Evolutionary conservation across 208 protist genomes (phyloP), one percentile per base, ranked within the genome.

Genomic region (Leishmania arabica): DNA sequence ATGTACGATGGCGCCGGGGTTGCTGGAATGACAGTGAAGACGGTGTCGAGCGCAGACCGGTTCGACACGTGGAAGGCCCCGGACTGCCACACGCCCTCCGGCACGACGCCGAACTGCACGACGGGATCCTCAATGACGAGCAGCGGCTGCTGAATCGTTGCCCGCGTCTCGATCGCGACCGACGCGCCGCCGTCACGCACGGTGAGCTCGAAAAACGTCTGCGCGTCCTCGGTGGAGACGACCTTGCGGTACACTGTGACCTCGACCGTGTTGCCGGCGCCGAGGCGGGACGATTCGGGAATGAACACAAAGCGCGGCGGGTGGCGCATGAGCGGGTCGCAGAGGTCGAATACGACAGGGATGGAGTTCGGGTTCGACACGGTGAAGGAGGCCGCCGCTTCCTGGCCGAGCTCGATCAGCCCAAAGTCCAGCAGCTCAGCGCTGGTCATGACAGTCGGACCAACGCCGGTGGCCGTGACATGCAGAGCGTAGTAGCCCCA

Each of bases 191-290:
- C 94, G 53, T 89, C 90, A n/a, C 88, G 90, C 37, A 97, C 91
- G 9, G 88, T 86, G n/a, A 96, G 84, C 82, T 96, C 93, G 84
- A 98, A 96, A 83, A 94, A 96, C n/a, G 91, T 94, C 84, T 96
- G 91, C 76, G 90, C 87, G 54, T 95, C 93, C n/a, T 90, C 90
- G 21, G 86, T 77, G n/a, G 90, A 89, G 56, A 95, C 86, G 34
- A 87, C 95, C 62, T 95, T 91, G 79, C 93, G 93, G 81, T 95
- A 96, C 68, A 98, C 95, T n/a, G 95, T 96, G 42, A 98, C 89
- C 82, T 96, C 92, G 3, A 95, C 92, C 8, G 93, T 95, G 81
- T 95, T 92, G 31, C 91, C 90, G 0, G 91, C 84, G n/a, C 83
- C 84, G 68, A 98, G 91, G 40, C 89, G 88, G 80, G 93, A 93